Evolutionary conservation across 768 basidiomycete genomes (phyloP).

Genomic region (Auricularia heimuer): DNA sequence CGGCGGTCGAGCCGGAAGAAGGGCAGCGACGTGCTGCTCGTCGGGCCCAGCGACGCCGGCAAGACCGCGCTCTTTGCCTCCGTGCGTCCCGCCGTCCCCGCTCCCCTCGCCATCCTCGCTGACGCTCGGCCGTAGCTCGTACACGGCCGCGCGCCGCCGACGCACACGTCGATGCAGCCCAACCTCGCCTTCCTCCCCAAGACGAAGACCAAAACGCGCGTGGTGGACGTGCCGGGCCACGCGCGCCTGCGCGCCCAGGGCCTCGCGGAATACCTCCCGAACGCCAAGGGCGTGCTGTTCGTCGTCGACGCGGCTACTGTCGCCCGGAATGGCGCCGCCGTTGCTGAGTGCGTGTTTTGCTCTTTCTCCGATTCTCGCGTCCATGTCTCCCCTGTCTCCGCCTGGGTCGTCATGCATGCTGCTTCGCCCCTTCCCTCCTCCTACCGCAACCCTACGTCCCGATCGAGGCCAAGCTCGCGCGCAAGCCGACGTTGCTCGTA

Average conservation of each 20-base stretch:
- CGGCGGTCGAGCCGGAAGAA: conserved; percentile 34
- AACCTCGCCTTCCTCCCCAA: conserved; percentile 45
- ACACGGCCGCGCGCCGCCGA: conserved; percentile 52
- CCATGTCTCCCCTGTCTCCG: too few species aligned
- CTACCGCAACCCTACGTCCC: too few species aligned
- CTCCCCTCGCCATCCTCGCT: too few species aligned
- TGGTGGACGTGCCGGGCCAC: conserved; percentile 80
- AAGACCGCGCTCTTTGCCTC: conserved; percentile 71
- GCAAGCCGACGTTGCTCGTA: too few species aligned
- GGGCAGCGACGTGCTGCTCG: conserved; percentile 60
- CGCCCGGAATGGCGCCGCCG: conserved; percentile 60
- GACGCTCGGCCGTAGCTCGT: conserved; percentile 25
- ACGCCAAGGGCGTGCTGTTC: conserved; percentile 61
- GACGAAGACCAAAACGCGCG: conserved; percentile 35
- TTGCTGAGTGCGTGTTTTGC: conserved; percentile 60
- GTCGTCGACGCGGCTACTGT: conserved; percentile 73
- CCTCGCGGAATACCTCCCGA: conserved; percentile 51
- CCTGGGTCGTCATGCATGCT: too few species aligned
- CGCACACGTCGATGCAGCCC: conserved; percentile 69
- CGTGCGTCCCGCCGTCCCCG: neutral
- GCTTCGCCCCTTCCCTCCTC: too few species aligned
- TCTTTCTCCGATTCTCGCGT: too few species aligned
- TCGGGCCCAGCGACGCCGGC: conserved; percentile 67
- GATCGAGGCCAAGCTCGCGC: too few species aligned
- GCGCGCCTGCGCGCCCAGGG: conserved; percentile 61